Conservation (phyloP, 2,329 filamentous ascomycete genomes). For the Colletotrichum incanum region DNA sequence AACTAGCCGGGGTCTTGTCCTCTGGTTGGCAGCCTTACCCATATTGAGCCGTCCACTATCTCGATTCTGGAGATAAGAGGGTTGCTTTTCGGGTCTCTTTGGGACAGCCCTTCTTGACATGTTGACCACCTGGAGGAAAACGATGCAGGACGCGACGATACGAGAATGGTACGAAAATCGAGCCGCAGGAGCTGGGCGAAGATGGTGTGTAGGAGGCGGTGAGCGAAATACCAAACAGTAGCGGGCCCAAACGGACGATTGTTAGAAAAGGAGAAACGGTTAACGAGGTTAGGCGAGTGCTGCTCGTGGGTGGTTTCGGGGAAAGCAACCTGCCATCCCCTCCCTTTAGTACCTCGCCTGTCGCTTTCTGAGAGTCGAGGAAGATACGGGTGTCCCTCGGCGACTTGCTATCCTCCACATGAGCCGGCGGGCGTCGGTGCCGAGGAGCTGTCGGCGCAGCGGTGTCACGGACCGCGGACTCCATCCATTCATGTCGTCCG, state of each 20-base stretch:
- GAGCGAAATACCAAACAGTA: conserved; percentile 3
- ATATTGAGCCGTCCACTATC: conserved; percentile 15
- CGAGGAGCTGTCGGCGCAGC: conserved; percentile 13
- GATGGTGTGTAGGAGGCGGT: conserved; percentile 36
- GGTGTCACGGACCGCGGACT: conserved; percentile 23
- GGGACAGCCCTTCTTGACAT: conserved; percentile 6
- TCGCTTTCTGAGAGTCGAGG: neutral
- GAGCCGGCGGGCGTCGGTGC: conserved; percentile 9
- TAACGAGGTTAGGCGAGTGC: conserved; percentile 26
- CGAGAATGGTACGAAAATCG: conserved; percentile 5
- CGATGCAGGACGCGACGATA: conserved; percentile 9
- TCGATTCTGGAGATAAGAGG: conserved; percentile 36
- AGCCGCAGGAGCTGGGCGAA: conserved; percentile 15
- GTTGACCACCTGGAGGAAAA: neutral
- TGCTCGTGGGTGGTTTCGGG: conserved; percentile 17
- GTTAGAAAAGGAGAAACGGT: conserved; percentile 1
- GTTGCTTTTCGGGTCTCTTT: conserved; percentile 37
- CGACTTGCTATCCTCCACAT: neutral
- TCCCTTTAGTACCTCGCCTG: neutral
- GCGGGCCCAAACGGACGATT: neutral
- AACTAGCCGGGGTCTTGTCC: conserved; percentile 18
- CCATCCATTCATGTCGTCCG: neutral
- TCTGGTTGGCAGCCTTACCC: conserved; percentile 33
- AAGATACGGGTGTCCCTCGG: neutral
- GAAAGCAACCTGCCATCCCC: conserved; percentile 13